Evolutionary conservation across 2,329 filamentous ascomycete species (phyloP), one percentile per base, ranked within the genome.

Genomic region (Ceratocystiopsis sp.): DNA sequence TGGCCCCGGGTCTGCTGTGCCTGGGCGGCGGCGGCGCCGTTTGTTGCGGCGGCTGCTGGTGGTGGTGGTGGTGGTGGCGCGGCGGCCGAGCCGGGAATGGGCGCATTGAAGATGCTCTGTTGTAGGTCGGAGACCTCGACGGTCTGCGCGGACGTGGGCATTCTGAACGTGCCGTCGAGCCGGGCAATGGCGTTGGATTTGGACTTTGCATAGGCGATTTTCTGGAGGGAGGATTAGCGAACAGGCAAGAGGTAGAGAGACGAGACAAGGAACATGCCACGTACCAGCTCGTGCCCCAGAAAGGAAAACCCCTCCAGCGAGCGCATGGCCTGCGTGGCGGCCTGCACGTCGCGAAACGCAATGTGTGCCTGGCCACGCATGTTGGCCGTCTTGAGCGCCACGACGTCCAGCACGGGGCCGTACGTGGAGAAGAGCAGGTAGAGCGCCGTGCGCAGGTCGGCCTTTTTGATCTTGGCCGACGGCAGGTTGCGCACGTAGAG

Each of bases 341-440:
- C 78, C 51, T 94, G 82, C 33, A 89, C 69, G 58, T 98, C 89
- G 46, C 84, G 75, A 59, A 86, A 96, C 14, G 91, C 82, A 47
- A 98, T 68, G 56, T 96, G 91, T 48, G 91, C 91, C 62, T 98
- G 91, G 3, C 91, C 91, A 41, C 91, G 80, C 87, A 96, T 95
- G 64, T 85, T 85, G 59, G 71, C 70, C 1, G 84, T 93, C 65
- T 86, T 93, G 53, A 95, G 68, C 29, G 84, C 84, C 40, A 95
- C 82, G 17, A 98, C 75, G 58, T 98, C 91, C 46, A 98, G 74
- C 15, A 98, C 82, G 1, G 85, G 78, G 36, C 91, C 91, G 58
- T 94, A 93, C 14, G 86, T 93, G 12, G 86, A 85, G 60, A 96
- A 96, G 13, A 96, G 73, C 60, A 86, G 83, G 64, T 98, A 98